These are phyloP conservation scores for Russula griseocarnosa DNA, from an alignment of 768 basidiomycete species.

Conservation along the genomic window DNA sequence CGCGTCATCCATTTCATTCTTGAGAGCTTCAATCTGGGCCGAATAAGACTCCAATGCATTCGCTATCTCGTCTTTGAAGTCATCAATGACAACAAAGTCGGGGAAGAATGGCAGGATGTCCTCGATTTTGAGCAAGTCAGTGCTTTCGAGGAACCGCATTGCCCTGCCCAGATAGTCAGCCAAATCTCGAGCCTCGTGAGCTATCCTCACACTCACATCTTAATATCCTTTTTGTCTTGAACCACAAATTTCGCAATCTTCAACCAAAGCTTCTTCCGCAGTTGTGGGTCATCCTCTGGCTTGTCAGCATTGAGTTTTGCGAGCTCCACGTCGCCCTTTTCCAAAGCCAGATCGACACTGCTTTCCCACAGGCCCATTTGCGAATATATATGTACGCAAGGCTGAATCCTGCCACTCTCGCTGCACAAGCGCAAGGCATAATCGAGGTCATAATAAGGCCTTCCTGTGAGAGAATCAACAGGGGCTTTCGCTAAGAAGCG, in stretches of 20 bases:
- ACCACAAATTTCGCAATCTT: constrained; percentile 99
- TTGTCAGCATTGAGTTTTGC: constrained; percentile 94
- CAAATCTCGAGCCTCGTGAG: not conserved
- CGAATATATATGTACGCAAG: constrained; percentile 95
- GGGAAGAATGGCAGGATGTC: constrained; percentile 99
- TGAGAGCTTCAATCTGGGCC: constrained; percentile 82
- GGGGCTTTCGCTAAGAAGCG: constrained; percentile 83
- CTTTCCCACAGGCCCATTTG: constrained; percentile 98
- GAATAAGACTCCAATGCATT: constrained; percentile 93
- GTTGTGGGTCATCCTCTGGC: constrained; percentile 81
- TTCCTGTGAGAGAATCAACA: constrained; percentile 72
- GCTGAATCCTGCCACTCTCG: constrained; percentile 69
- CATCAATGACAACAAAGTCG: constrained; percentile 98
- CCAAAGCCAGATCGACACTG: constrained; percentile 89
- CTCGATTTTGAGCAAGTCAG: constrained; percentile 93
- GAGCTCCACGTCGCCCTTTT: constrained; percentile 91
- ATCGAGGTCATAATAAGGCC: constrained; percentile 95
- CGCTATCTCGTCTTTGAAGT: constrained; percentile 99
- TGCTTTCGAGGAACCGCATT: constrained; percentile 94
- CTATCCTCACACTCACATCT: constrained; percentile 62
- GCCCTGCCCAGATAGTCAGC: constrained; percentile 54
- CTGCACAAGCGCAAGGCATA: constrained; percentile 94
- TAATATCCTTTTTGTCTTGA: constrained; percentile 96
- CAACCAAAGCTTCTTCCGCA: constrained; percentile 94
- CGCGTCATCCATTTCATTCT: constrained; percentile 94